A percentile compares a stretch with the other conserved stretches of the same genome.
phyloP scores from a whole-genome alignment of 2,329 filamentous ascomycete species.

The Ascosphaera aggregata region DNA sequence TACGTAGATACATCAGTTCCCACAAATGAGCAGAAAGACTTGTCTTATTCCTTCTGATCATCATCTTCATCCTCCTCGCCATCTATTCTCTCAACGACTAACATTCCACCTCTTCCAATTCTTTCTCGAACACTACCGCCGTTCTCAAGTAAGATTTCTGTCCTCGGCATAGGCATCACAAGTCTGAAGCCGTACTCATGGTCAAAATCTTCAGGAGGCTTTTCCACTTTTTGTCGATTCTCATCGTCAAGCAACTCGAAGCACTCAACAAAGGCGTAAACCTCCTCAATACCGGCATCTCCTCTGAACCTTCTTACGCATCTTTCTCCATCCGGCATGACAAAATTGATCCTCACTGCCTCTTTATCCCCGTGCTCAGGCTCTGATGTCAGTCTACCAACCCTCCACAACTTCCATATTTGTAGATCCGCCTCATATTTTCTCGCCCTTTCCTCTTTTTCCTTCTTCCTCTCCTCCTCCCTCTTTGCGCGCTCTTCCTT shows the following conservation, averaged over 20 bases:
- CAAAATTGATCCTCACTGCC: constrained; percentile 45
- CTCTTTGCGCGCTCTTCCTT: constrained; percentile 40
- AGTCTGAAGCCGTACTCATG: constrained; percentile 73
- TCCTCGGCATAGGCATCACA: constrained; percentile 63
- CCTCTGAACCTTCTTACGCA: constrained; percentile 53
- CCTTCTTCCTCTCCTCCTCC: constrained; percentile 42
- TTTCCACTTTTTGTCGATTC: constrained; percentile 8
- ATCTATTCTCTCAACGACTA: constrained; percentile 58
- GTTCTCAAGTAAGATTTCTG: constrained; percentile 48
- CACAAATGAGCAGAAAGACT: too few relatives aligned
- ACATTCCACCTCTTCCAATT: constrained; percentile 62
- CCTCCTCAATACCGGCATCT: constrained; percentile 54
- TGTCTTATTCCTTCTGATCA: constrained; percentile 7
- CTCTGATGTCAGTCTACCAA: constrained; percentile 40
- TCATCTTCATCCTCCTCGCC: constrained; percentile 31
- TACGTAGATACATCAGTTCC: too few relatives aligned
- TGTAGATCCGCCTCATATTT: constrained; percentile 28
- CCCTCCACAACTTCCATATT: constrained; percentile 67
- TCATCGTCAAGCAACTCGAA: constrained; percentile 33
- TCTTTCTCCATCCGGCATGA: constrained; percentile 42
- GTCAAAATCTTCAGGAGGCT: constrained; percentile 41
- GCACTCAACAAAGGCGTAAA: constrained; percentile 94
- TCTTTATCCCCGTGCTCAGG: constrained; percentile 41
- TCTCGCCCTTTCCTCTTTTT: constrained; percentile 40
- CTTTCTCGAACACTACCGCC: constrained; percentile 43